Evolutionary conservation across 805 yeast genomes (phyloP).

Genomic region (Hagleromyces aurorensis): DNA sequence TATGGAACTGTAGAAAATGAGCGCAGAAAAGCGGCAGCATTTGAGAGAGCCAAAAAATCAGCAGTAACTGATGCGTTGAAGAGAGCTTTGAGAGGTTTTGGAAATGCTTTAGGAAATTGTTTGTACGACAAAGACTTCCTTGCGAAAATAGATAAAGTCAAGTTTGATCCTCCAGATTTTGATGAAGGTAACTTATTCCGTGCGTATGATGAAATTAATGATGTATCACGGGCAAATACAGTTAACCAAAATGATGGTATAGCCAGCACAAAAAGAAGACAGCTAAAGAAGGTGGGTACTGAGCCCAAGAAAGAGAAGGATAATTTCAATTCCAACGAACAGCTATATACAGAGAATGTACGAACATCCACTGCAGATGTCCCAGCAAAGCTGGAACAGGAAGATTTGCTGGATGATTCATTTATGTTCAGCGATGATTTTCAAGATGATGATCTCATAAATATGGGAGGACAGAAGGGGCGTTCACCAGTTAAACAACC

Average conservation of each 20-base stretch:
- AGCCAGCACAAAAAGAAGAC: slow-evolving; percentile 18
- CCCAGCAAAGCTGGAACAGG: slow-evolving; percentile 12
- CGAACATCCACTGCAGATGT: slow-evolving; percentile 2
- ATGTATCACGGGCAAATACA: slow-evolving; percentile 25
- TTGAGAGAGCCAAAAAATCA: slow-evolving; percentile 77
- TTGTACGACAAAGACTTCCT: slow-evolving; percentile 68
- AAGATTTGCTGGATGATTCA: slow-evolving; percentile 45
- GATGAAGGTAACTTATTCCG: slow-evolving; percentile 37
- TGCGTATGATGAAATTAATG: slow-evolving; percentile 29
- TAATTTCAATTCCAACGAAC: not conserved
- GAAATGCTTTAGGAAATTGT: slow-evolving; percentile 78
- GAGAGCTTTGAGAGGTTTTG: slow-evolving; percentile 70
- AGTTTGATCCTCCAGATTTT: slow-evolving; percentile 39
- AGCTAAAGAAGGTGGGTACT: slow-evolving; percentile 13
- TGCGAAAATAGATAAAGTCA: slow-evolving; percentile 36
- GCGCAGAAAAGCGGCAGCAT: slow-evolving; percentile 62
- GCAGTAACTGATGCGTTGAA: slow-evolving; percentile 80
- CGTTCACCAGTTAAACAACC: slow-evolving; percentile 4
- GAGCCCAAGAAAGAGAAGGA: not conserved
- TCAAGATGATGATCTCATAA: slow-evolving; percentile 33
- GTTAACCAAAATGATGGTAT: slow-evolving; percentile 10
- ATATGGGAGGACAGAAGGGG: slow-evolving; percentile 24
- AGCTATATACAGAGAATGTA: not conserved
- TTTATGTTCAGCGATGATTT: slow-evolving; percentile 45
- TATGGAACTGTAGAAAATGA: slow-evolving; percentile 79